Conservation (phyloP, 306 rosid species). For the Prunus armeniaca region DNA sequence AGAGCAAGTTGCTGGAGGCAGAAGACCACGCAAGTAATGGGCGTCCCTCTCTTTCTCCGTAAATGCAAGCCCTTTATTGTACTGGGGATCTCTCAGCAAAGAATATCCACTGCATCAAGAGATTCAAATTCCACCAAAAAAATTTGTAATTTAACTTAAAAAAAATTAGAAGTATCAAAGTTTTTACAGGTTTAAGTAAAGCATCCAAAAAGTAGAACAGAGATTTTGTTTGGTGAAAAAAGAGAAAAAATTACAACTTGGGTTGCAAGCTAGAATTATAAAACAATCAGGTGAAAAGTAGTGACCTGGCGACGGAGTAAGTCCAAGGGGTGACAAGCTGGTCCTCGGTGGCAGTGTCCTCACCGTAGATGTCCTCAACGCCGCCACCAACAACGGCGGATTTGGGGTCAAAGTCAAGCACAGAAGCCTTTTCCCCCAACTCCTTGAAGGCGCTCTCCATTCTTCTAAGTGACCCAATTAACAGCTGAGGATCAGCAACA, state of each 20-base stretch:
- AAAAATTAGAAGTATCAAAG: not conserved
- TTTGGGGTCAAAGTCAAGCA: slow-evolving; percentile 71
- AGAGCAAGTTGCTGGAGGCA: slow-evolving; percentile 62
- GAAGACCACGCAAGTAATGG: slow-evolving; percentile 92
- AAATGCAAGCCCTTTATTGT: slow-evolving; percentile 93
- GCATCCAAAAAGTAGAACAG: not conserved
- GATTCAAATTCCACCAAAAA: not conserved
- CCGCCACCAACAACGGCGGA: slow-evolving; percentile 68
- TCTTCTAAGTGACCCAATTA: slow-evolving; percentile 14
- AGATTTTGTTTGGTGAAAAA: no score
- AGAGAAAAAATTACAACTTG: not conserved
- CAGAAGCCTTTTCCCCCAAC: slow-evolving; percentile 56
- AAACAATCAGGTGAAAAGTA: not conserved
- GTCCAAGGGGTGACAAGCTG: slow-evolving; percentile 93
- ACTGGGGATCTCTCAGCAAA: slow-evolving; percentile 92
- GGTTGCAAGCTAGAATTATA: no score
- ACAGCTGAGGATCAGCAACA: not conserved
- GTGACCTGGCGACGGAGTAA: slow-evolving; percentile 85
- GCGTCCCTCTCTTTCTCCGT: slow-evolving; percentile 90
- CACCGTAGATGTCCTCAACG: slow-evolving; percentile 84
- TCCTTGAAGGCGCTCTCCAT: slow-evolving; percentile 70
- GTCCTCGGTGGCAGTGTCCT: slow-evolving; percentile 85
- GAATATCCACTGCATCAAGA: slow-evolving; percentile 65
- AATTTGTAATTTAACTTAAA: not conserved
- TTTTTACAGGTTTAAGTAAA: not conserved